Evolutionary conservation across 1,284 basidiomycete genomes (phyloP).

Genomic region (Ustilago shanxiensis): DNA sequence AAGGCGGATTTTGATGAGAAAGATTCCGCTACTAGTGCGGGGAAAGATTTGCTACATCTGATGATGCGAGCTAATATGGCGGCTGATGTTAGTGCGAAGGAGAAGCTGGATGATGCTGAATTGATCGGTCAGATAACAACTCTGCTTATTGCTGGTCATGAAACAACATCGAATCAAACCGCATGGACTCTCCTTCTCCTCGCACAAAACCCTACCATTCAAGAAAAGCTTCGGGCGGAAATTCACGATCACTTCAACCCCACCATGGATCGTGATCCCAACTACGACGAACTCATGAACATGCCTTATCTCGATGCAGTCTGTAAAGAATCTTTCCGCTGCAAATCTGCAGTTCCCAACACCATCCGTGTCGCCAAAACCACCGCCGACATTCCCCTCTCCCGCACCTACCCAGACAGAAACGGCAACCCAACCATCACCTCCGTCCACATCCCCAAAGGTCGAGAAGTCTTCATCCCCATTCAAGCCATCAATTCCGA

Average conservation of each 20-base stretch:
- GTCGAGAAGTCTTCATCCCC: conserved; percentile 54
- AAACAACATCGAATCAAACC: conserved; percentile 64
- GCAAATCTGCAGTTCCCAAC: conserved; percentile 49
- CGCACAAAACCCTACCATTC: conserved; percentile 39
- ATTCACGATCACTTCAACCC: conserved; percentile 51
- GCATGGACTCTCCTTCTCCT: conserved; percentile 63
- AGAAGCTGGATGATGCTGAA: conserved; percentile 59
- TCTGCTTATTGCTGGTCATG: conserved; percentile 66
- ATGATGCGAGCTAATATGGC: conserved; percentile 67
- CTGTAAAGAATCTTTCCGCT: conserved; percentile 59
- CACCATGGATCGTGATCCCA: conserved; percentile 42
- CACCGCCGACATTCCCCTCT: conserved; percentile 57
- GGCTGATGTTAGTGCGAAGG: conserved; percentile 45
- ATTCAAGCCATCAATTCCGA: conserved; percentile 54
- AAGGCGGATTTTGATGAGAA: conserved; percentile 59
- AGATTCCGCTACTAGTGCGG: conserved; percentile 12
- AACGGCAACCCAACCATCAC: conserved; percentile 52
- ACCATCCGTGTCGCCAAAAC: conserved; percentile 52
- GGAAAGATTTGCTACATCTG: conserved; percentile 63
- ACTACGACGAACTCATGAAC: conserved; percentile 55
- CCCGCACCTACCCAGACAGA: conserved; percentile 45
- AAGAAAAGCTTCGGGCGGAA: conserved; percentile 58
- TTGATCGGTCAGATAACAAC: conserved; percentile 64
- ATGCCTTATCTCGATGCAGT: conserved; percentile 62
- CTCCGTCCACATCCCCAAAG: conserved; percentile 51